phyloP scores from a whole-genome alignment of 257 asterid genomes.

The Knoxia roxburghii region DNA sequence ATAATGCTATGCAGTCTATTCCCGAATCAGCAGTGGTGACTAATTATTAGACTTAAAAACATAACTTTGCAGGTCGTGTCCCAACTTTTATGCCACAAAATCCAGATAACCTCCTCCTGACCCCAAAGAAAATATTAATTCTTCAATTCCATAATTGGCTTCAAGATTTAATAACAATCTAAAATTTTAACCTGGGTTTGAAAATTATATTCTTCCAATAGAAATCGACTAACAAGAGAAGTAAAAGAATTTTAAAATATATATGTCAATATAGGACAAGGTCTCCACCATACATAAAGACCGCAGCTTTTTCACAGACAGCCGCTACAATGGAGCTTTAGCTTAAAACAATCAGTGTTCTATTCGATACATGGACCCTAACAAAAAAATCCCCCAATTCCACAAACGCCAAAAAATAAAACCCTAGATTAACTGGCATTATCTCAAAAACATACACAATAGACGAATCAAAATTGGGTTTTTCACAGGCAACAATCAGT shows the following conservation, averaged over 20 bases:
- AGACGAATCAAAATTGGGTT: slow-evolving; percentile 21
- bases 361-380: background rate
- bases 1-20: background rate
- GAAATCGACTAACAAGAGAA: background rate
- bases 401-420: slow-evolving; percentile 21
- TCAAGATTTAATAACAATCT: background rate
- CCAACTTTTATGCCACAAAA: background rate
- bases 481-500: slow-evolving; percentile 7
- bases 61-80: background rate
- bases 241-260: background rate
- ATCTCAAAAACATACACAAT: slow-evolving; percentile 5
- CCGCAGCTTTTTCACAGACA: slow-evolving; percentile 25
- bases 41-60: background rate
- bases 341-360: background rate
- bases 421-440: slow-evolving; percentile 26
- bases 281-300: slow-evolving; percentile 25
- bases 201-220: background rate
- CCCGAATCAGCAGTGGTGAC: background rate
- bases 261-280: slow-evolving; percentile 11
- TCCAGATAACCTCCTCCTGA: background rate
- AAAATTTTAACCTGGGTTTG: background rate
- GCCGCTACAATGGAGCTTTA: slow-evolving; percentile 1
- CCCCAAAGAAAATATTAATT: background rate
- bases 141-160: no score
- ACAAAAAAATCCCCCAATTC: slow-evolving; percentile 20